Percentiles rank a stretch among this genome's conserved stretches.
These are phyloP conservation scores for Haplosporangium sp. DNA, from an alignment of 371 early-diverging fungal species.

Conservation along the genomic window DNA sequence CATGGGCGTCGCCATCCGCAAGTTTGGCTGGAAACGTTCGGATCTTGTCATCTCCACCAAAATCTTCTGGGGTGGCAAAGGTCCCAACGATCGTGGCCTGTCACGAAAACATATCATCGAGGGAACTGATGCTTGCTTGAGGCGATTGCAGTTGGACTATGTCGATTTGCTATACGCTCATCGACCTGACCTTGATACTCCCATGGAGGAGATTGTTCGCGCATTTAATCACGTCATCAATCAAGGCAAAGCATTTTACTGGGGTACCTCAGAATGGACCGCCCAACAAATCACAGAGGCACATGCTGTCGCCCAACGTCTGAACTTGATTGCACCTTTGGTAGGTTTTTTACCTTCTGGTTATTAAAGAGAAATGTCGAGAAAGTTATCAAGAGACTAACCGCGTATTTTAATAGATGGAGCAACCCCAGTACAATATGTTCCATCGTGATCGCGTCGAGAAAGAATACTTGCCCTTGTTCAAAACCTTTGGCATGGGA, in stretches of 20 bases:
- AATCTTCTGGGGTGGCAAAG: constrained; percentile 85
- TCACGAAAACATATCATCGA: constrained; percentile 90
- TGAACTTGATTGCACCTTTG: constrained; percentile 79
- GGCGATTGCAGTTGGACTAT: constrained; percentile 82
- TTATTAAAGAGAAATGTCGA: not conserved
- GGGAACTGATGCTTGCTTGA: constrained; percentile 81
- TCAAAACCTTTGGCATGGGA: constrained; percentile 77
- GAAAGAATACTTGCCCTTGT: constrained; percentile 81
- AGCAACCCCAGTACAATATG: constrained; percentile 92
- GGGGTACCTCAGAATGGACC: constrained; percentile 92
- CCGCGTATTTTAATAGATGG: constrained; percentile 52
- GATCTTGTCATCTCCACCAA: constrained; percentile 88
- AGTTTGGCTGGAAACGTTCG: constrained; percentile 75
- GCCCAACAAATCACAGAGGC: constrained; percentile 86
- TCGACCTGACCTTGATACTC: constrained; percentile 76
- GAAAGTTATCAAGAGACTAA: not conserved
- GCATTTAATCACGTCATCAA: constrained; percentile 90
- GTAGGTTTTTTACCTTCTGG: constrained; percentile 31
- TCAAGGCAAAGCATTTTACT: constrained; percentile 86
- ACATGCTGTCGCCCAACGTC: constrained; percentile 71
- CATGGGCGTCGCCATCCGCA: constrained; percentile 82
- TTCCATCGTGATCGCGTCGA: constrained; percentile 85
- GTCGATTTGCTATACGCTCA: constrained; percentile 89
- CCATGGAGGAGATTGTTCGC: constrained; percentile 89
- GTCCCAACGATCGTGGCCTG: constrained; percentile 86